Base-by-base conservation (phyloP, 176 grass and related monocot species). In the Aegilops sharonensis region DNA sequence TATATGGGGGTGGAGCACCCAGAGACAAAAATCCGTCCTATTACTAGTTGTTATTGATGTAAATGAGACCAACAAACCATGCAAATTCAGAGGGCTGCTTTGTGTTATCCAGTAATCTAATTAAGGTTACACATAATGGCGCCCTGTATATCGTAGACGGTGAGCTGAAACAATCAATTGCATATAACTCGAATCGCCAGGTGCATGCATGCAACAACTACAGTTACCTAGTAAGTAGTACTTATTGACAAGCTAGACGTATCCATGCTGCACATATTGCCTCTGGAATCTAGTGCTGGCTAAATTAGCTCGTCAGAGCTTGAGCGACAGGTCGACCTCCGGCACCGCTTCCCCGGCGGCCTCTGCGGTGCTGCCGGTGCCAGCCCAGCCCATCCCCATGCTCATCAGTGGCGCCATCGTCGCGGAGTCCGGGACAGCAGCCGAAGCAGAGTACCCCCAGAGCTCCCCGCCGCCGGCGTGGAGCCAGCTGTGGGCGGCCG, bases 281-380 rank as follows among this genome's bases (percentile, higher is more conserved):
- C 24, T 45, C 25, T 54, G 1, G 47, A 77, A 30, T 57, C 45
- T 47, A 29, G 23, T 7, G 15, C 14, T 32, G 34, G 52, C 8
- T 21, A 5, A 52, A 12, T 8, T 39, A 83, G n/a, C 83, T 87
- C 56, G 84, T 90, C 85, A 91, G 40, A 91, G 90, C 86, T 56
- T 91, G 17, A 91, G 90, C 13, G 90, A 91, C 78, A 91, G 31
- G 56, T 91, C 90, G 71, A 91, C 81, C 72, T 91, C 90, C 64
- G 85, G 43, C 71, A 88, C 87, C 64, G 29, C 78, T 6, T 81
- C 77, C 23, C 78, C 8, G 64, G 45, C 24, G 5, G 10, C 80
- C 56, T 7, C 20, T 8, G 40, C 29, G 34, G 29, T 61, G 78
- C 21, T 6, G 4, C 9, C 50, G 2, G 50, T 21, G 63, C 23